phyloP scores from a whole-genome alignment of 1,284 basidiomycete species.

The Ustilago hordei region DNA sequence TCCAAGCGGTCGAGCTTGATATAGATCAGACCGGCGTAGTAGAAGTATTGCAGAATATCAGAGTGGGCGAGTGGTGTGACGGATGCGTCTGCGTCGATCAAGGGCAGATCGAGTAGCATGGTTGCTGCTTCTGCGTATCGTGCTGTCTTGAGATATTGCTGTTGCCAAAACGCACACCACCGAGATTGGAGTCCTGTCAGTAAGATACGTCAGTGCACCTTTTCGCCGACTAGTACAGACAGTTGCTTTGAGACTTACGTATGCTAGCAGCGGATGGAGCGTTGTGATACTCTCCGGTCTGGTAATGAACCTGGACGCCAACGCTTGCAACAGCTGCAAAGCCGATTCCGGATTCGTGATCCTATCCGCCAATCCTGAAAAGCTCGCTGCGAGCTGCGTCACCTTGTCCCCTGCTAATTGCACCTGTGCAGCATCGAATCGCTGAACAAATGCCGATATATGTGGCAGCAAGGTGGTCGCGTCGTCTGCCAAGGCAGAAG shows the following conservation, averaged over 20 bases:
- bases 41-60: constrained; percentile 62
- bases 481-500: constrained; percentile 12
- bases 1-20: constrained; percentile 38
- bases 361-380: constrained; percentile 20
- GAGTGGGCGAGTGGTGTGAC: constrained; percentile 35
- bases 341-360: constrained; percentile 32
- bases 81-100: constrained; percentile 45
- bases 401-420: constrained; percentile 37
- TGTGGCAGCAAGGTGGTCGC: constrained; percentile 25
- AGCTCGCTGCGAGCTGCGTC: constrained; percentile 26
- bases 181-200: too few species aligned
- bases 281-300: constrained; percentile 39
- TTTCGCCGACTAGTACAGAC: too few species aligned
- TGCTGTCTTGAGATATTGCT: constrained; percentile 47
- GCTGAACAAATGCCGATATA: constrained; percentile 30
- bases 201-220: too few species aligned
- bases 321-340: constrained; percentile 24
- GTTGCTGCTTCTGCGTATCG: constrained; percentile 49
- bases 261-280: constrained; percentile 54
- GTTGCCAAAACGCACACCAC: constrained; percentile 7
- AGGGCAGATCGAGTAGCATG: constrained; percentile 42
- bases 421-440: constrained; percentile 26
- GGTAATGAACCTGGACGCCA: constrained; percentile 32
- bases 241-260: constrained; percentile 6
- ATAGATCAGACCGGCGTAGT: constrained; percentile 58